Evolutionary conservation across 805 yeast genomes (phyloP).

Genomic region (Jamesozyma lodderae): DNA sequence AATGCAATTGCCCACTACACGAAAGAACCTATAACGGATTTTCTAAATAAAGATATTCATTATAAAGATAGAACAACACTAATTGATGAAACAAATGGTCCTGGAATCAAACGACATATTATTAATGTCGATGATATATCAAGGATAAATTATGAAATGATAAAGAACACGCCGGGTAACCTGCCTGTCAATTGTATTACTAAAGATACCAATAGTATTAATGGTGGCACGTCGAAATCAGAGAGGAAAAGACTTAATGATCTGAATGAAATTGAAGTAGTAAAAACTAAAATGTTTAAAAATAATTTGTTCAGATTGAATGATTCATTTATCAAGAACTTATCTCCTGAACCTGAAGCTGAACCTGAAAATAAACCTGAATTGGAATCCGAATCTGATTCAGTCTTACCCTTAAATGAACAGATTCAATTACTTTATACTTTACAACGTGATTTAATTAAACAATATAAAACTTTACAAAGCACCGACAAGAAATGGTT

Average conservation of each 20-base stretch:
- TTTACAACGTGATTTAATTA: constrained; percentile 14
- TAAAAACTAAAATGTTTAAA: constrained; percentile 23
- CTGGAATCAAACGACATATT: constrained; percentile 23
- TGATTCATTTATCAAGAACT: constrained; percentile 14
- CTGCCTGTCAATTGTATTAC: constrained; percentile 3
- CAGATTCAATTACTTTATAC: constrained; percentile 16
- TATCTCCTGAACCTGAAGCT: background rate
- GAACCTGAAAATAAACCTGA: background rate
- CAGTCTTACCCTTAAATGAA: constrained; percentile 6
- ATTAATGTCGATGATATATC: constrained; percentile 28
- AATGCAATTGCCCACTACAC: constrained; percentile 12
- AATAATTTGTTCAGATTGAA: constrained; percentile 22
- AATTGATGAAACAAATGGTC: background rate
- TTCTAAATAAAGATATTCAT: constrained; percentile 1
- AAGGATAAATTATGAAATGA: constrained; percentile 28
- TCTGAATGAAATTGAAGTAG: constrained; percentile 17
- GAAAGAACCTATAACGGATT: background rate
- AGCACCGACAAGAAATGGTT: constrained; percentile 27
- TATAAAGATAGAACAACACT: background rate
- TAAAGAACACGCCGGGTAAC: constrained; percentile 28
- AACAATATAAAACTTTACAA: constrained; percentile 14
- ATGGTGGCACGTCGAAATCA: background rate
- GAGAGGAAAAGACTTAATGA: constrained; percentile 2
- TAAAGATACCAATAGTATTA: background rate
- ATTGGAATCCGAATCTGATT: background rate